Percentiles rank a stretch among this genome's conserved stretches.
Evolutionary conservation across 306 rosid species (phyloP).

Genomic region (Cicer bijugum): DNA sequence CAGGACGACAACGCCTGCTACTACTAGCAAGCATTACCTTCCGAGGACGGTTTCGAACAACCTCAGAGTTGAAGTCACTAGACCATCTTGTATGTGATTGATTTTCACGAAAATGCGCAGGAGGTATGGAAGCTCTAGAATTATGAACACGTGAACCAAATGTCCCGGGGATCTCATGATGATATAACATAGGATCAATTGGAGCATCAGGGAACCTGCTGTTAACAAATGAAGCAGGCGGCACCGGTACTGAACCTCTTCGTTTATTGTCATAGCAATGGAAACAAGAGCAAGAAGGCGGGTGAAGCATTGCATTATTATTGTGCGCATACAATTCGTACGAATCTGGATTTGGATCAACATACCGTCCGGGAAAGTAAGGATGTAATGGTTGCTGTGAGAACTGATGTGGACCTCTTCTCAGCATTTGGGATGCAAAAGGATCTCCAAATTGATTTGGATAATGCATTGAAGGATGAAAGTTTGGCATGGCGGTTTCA

Average conservation of each 20-base stretch:
- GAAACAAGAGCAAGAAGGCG: conserved; percentile 80
- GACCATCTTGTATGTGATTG: conserved; percentile 76
- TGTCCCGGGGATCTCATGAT: conserved; percentile 57
- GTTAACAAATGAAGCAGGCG: conserved; percentile 56
- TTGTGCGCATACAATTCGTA: conserved; percentile 57
- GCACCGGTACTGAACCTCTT: conserved; percentile 59
- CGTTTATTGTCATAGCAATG: conserved; percentile 71
- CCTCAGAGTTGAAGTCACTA: conserved; percentile 71
- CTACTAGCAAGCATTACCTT: conserved; percentile 60
- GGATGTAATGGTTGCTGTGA: conserved; percentile 67
- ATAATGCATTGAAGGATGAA: conserved; percentile 66
- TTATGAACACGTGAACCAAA: conserved; percentile 61
- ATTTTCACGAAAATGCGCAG: conserved; percentile 50
- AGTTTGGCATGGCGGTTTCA: conserved; percentile 62
- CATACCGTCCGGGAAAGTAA: conserved; percentile 68
- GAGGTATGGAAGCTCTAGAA: conserved; percentile 58
- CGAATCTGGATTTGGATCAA: conserved; percentile 58
- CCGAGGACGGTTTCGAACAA: conserved; percentile 56
- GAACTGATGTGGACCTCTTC: conserved; percentile 65
- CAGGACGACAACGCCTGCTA: conserved; percentile 65
- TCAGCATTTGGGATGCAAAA: conserved; percentile 62
- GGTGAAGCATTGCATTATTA: conserved; percentile 64
- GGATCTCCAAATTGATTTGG: conserved; percentile 70
- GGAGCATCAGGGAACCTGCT: conserved; percentile 63
- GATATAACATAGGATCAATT: conserved; percentile 65